Percentiles rank a stretch among this genome's conserved stretches.
phyloP scores from a whole-genome alignment of 2,329 filamentous ascomycete genomes.

The Ascochyta rabiei region DNA sequence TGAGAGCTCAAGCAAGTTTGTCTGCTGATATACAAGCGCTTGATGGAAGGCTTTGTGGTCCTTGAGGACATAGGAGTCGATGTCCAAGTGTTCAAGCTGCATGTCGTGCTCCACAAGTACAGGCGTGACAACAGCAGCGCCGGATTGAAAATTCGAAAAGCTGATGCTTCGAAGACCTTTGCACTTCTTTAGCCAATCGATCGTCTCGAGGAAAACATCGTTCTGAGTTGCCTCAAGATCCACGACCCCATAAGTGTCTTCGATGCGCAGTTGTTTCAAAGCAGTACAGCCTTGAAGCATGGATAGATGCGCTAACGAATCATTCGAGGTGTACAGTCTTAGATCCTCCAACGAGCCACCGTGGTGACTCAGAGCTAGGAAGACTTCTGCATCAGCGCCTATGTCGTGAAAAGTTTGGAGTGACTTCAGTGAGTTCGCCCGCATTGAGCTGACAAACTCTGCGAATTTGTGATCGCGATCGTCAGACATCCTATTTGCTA shows the following conservation, averaged over 20 bases:
- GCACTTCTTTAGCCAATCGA: constrained; percentile 63
- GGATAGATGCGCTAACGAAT: constrained; percentile 57
- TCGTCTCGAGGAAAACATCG: constrained; percentile 58
- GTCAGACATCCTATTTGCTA: constrained; percentile 36
- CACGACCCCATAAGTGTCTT: constrained; percentile 51
- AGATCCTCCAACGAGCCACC: constrained; percentile 61
- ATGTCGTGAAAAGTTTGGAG: constrained; percentile 66
- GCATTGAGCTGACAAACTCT: constrained; percentile 63
- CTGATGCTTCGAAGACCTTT: constrained; percentile 57
- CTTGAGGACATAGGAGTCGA: constrained; percentile 57
- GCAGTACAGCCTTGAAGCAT: constrained; percentile 57
- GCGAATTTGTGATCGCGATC: constrained; percentile 65
- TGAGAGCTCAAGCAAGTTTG: constrained; percentile 53
- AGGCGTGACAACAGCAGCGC: constrained; percentile 59
- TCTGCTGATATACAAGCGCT: constrained; percentile 60
- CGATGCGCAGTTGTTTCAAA: constrained; percentile 57
- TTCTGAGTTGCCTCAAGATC: constrained; percentile 60
- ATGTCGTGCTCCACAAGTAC: constrained; percentile 56
- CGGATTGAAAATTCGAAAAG: constrained; percentile 59
- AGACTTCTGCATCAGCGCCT: constrained; percentile 60
- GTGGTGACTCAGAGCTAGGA: constrained; percentile 61
- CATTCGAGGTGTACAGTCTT: constrained; percentile 57
- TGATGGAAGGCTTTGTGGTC: constrained; percentile 60
- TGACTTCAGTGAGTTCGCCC: constrained; percentile 61
- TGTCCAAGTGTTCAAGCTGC: constrained; percentile 55